These are phyloP conservation scores for Globisporangium yorkense DNA, from an alignment of 352 stramenopile genomes.

Conservation along the genomic window DNA sequence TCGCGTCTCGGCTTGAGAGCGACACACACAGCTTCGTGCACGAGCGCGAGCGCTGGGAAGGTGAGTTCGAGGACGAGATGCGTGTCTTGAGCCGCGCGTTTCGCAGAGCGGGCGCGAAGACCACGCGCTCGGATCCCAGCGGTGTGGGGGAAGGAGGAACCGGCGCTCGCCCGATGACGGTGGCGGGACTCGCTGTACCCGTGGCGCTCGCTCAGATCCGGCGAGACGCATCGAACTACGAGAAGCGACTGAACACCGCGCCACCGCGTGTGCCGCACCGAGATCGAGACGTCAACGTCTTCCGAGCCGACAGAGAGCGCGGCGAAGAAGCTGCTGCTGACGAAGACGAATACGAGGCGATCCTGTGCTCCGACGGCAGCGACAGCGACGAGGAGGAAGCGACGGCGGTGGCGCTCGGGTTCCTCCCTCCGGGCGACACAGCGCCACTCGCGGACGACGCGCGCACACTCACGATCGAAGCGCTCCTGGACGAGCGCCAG, in stretches of 20 bases:
- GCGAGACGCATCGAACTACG: constrained; percentile 27
- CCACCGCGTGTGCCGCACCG: constrained; percentile 2
- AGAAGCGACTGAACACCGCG: constrained; percentile 47
- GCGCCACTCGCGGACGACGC: not conserved
- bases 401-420: not conserved
- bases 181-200: constrained; percentile 42
- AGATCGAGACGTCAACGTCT: not conserved
- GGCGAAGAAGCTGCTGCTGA: not conserved
- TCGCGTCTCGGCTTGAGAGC: constrained; percentile 15
- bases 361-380: not conserved
- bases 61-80: constrained; percentile 49
- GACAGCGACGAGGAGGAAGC: not conserved
- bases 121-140: constrained; percentile 2
- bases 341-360: not conserved
- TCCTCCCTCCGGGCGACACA: not conserved
- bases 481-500: constrained; percentile 29
- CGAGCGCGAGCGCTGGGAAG: constrained; percentile 44
- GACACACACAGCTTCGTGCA: constrained; percentile 20
- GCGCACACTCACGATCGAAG: constrained; percentile 11
- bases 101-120: constrained; percentile 24
- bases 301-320: not conserved
- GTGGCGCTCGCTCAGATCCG: constrained; percentile 42
- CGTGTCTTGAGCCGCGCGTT: constrained; percentile 32
- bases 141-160: not conserved
- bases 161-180: constrained; percentile 33